Base-by-base conservation (phyloP, 2,329 filamentous ascomycete species). In the Stagonosporopsis rhizophila region DNA sequence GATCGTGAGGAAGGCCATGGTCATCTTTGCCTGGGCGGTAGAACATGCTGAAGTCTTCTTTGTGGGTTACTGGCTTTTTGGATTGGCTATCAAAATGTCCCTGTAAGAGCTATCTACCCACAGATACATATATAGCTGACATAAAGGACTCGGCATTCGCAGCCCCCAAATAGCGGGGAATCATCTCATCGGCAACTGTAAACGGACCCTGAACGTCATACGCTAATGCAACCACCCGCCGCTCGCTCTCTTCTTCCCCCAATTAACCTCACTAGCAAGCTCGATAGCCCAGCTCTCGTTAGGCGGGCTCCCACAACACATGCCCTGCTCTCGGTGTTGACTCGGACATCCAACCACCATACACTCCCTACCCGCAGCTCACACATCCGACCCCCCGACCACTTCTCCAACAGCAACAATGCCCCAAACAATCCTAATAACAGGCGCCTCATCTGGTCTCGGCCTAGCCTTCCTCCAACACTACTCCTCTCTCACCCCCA, bases 361-460 rank as follows among this genome's bases (percentile, higher is more conserved):
- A 6, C 14, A 32, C 30, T 32, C 30, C 30, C 14, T 17, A 32
- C 15, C 41, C 41, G 23, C 8, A 14, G 28, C 5, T 2, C 27
- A 23, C 6, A 19, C 22, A 40, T 50, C 44, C 39, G 44, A 32
- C 6, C 27, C 30, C 30, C 2, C 6, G 8, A 22, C 22, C 28
- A 14, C 20, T 15, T 23, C 15, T 25, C 19, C 35, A 35, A 15
- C 7, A 17, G 59, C 3, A 4, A 30, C 28, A 30, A 64, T 62
- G 50, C 9, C 56, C 17, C 35, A 57, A 45, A 97, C 91, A 6
- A 82, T 98, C 56, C 79, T 98, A 54, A 86, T 99, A 67, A 98
- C 95, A n/a, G 94, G 95, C 56, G 93, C 94, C 32, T 95, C 91
- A 4, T 95, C 91, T 32, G 95, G 95, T 61, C 97, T 99, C 76